phyloP scores from a whole-genome alignment of 75 land plant species.

The Cryptomeria japonica region DNA sequence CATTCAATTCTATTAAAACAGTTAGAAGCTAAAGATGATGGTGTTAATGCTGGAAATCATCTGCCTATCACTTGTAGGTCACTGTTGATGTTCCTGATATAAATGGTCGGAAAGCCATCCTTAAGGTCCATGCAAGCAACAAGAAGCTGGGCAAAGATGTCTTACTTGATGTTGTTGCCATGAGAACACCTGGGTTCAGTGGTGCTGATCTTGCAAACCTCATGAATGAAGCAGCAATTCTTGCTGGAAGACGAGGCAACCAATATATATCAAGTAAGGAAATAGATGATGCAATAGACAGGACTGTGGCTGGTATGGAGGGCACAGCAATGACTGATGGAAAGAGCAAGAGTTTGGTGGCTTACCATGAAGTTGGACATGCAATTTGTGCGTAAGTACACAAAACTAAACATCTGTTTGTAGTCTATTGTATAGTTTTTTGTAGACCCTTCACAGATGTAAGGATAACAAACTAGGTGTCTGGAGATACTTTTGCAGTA shows the following conservation, averaged over 20 bases:
- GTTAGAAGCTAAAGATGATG: background rate
- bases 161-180: constrained; percentile 45
- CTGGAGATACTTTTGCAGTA: constrained; percentile 15
- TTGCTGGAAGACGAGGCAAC: constrained; percentile 53
- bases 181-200: constrained; percentile 60
- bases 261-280: constrained; percentile 43
- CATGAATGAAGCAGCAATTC: constrained; percentile 54
- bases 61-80: constrained; percentile 25
- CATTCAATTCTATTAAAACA: background rate
- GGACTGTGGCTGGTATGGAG: constrained; percentile 64
- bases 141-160: constrained; percentile 51
- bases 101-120: constrained; percentile 49
- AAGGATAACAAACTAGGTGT: constrained; percentile 16
- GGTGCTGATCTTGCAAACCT: constrained; percentile 60
- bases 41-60: background rate
- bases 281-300: constrained; percentile 55
- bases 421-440: constrained; percentile 13
- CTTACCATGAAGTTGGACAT: constrained; percentile 63
- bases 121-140: constrained; percentile 53
- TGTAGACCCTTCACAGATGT: constrained; percentile 12
- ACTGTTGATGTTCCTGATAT: constrained; percentile 57
- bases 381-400: constrained; percentile 55
- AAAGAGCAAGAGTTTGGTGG: constrained; percentile 53
- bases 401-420: background rate
- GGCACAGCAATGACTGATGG: constrained; percentile 61